Evolutionary conservation across 2,329 filamentous ascomycete species (phyloP), one percentile per base, ranked within the genome.

Genomic region (Epichloe scottii): DNA sequence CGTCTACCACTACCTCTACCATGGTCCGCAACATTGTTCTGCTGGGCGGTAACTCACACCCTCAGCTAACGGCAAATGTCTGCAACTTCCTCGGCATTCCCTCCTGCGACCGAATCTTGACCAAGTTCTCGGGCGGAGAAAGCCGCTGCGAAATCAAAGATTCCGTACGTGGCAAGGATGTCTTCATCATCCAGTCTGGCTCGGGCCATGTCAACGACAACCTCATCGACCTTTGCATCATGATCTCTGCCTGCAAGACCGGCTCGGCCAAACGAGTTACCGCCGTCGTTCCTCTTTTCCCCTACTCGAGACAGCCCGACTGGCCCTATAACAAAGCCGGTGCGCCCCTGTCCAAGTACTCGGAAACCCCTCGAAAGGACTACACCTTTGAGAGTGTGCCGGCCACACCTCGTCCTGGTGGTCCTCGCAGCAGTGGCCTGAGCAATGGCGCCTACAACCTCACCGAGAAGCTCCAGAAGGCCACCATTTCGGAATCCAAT

Each of bases 1-100:
- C 6, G 11, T 12, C 14, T 30, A 41, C 33, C 35, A 7, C 42
- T 14, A n/a, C n/a, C n/a, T n/a, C 52, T 58, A 68, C 59, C 56
- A 95, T 96, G 89, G 90, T 96, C 59, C 85, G 90, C 68, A 95
- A 95, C 68, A 89, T 98, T 58, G 88, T 95, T 63, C 80, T 98
- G 56, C 82, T 98, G 57, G 89, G 90, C 60, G 91, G 93, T 55
- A 93, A 87, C 67, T 95, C 90, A 63, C 91, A 97, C 73, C 90
- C 90, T 19, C 76, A 85, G 64, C 81, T 97, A 59, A 87, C 88
- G 58, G 84, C 94, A 61, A 86, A 78, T 55, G 87, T 98, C 64
- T 95, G 87, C 77, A 85, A 85, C 61, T 84, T 89, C 59, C 84
- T 98, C 54, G 88, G 90, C 60, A 82, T 98, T 50, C 84, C 89